A percentile compares a stretch with the other conserved stretches of the same genome.
These are phyloP conservation scores for Pinus tabuliformis DNA, from an alignment of 75 land plant genomes.

Conservation along the genomic window DNA sequence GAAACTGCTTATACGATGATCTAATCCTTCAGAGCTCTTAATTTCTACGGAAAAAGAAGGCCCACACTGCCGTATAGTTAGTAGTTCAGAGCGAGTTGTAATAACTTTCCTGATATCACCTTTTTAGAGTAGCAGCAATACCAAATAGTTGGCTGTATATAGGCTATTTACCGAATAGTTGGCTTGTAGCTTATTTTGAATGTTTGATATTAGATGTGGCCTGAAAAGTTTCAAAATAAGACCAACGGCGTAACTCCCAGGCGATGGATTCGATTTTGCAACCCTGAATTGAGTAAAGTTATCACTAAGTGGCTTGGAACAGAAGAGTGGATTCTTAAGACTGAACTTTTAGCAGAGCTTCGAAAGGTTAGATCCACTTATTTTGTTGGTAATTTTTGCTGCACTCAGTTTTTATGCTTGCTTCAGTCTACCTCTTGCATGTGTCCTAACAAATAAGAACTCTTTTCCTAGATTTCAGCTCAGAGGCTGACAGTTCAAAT, in stretches of 20 bases:
- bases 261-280: slow-evolving; percentile 94
- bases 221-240: slow-evolving; percentile 95
- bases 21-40: not conserved
- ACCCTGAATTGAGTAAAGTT: slow-evolving; percentile 81
- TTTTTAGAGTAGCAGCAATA: not conserved
- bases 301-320: slow-evolving; percentile 89
- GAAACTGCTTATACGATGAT: not conserved
- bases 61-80: not conserved
- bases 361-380: slow-evolving; percentile 48
- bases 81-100: not conserved
- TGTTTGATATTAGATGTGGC: slow-evolving; percentile 67
- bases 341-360: slow-evolving; percentile 75
- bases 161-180: not conserved
- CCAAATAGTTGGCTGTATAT: not conserved
- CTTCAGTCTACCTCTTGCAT: not conserved
- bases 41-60: not conserved
- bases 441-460: not conserved
- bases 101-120: not conserved
- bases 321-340: slow-evolving; percentile 86
- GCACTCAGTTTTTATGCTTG: not conserved
- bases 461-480: not conserved
- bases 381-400: not conserved
- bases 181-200: not conserved
- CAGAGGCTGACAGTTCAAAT: slow-evolving; percentile 3
- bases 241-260: slow-evolving; percentile 99